These are phyloP conservation scores for Cryptococcus sp. DNA, from an alignment of 1,284 basidiomycete species.

Conservation along the genomic window DNA sequence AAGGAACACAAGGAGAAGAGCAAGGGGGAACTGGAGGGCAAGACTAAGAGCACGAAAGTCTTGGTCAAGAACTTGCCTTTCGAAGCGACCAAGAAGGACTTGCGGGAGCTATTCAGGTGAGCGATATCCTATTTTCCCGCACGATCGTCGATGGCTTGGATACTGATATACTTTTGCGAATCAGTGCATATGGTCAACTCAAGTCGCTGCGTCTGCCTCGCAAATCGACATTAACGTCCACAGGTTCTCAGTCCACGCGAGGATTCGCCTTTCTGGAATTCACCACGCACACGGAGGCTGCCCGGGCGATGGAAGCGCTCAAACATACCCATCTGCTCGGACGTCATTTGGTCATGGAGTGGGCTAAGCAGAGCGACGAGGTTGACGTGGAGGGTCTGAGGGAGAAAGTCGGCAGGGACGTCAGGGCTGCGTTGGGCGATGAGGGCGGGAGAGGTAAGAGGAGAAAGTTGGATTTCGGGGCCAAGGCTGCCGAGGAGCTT, in stretches of 20 bases:
- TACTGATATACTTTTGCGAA: neutral
- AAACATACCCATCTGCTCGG: slow-evolving; percentile 94
- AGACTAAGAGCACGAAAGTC: slow-evolving; percentile 75
- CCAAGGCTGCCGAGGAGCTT: slow-evolving; percentile 23
- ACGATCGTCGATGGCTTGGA: neutral
- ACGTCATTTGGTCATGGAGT: slow-evolving; percentile 88
- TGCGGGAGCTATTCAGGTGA: slow-evolving; percentile 81
- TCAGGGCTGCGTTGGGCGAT: slow-evolving; percentile 32
- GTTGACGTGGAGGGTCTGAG: slow-evolving; percentile 69
- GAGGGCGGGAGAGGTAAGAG: slow-evolving; percentile 36
- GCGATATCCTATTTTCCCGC: slow-evolving; percentile 43
- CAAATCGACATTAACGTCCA: slow-evolving; percentile 76
- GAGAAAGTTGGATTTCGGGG: slow-evolving; percentile 47
- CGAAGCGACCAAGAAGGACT: slow-evolving; percentile 90
- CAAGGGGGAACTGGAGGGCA: slow-evolving; percentile 41
- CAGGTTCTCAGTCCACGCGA: slow-evolving; percentile 56
- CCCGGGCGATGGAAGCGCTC: slow-evolving; percentile 78
- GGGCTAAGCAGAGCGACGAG: slow-evolving; percentile 77
- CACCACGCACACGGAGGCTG: slow-evolving; percentile 79
- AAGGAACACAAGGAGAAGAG: slow-evolving; percentile 52
- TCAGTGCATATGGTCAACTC: slow-evolving; percentile 81
- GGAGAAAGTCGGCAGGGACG: slow-evolving; percentile 63
- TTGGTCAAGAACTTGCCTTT: slow-evolving; percentile 98
- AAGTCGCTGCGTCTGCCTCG: slow-evolving; percentile 87
- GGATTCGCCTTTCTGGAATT: slow-evolving; percentile 98